phyloP scores from a whole-genome alignment of 352 stramenopile species.

The Globisporangium cylindrosporum region DNA sequence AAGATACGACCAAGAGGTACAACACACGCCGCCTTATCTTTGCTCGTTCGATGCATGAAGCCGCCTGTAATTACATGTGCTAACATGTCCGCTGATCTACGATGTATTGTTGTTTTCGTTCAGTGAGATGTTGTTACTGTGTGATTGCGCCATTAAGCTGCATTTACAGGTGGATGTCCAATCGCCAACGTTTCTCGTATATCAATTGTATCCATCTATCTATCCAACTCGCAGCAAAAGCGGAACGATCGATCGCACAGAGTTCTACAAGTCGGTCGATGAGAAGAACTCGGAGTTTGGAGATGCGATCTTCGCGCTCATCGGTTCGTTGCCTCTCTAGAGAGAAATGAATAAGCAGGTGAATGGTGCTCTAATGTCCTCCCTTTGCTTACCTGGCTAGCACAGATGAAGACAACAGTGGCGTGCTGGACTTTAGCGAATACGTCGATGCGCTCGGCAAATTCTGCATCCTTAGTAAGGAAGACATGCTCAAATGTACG shows the following conservation, averaged over 20 bases:
- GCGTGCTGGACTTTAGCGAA: conserved; percentile 68
- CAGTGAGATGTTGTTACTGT: background rate
- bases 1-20: conserved; percentile 65
- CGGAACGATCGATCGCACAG: conserved; percentile 60
- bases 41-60: background rate
- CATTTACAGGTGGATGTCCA: background rate
- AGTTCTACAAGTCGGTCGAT: conserved; percentile 70
- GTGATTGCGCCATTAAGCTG: background rate
- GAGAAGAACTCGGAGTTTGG: conserved; percentile 71
- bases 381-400: background rate
- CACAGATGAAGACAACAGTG: conserved; percentile 65
- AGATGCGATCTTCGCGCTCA: conserved; percentile 71
- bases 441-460: conserved; percentile 77
- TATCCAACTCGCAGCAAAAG: conserved; percentile 36
- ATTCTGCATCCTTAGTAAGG: conserved; percentile 70
- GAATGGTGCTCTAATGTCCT: background rate
- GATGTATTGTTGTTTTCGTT: background rate
- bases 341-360: background rate
- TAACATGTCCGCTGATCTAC: background rate
- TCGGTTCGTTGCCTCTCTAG: conserved; percentile 27
- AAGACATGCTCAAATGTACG: conserved; percentile 73
- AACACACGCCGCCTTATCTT: background rate
- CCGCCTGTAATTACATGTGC: too few relatives aligned
- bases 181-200: background rate
- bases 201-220: background rate